These are phyloP conservation scores for Lanmaoa pseudosensibilis DNA, from an alignment of 768 basidiomycete species.

Conservation along the genomic window DNA sequence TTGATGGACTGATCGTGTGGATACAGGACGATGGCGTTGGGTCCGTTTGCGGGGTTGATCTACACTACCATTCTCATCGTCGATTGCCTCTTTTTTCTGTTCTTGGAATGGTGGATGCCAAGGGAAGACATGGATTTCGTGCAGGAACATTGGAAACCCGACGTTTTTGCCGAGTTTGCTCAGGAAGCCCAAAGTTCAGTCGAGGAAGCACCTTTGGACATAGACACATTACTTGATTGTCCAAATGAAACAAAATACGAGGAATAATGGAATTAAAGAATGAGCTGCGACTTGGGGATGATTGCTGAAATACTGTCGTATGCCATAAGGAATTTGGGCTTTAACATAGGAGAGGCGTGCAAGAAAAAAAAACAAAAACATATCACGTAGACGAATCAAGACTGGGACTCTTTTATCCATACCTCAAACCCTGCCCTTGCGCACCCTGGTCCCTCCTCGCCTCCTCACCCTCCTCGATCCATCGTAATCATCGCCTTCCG, in stretches of 20 bases:
- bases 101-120: constrained; percentile 85
- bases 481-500: constrained; percentile 26
- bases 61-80: constrained; percentile 87
- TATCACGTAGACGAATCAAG: neutral
- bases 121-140: constrained; percentile 77
- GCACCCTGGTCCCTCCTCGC: constrained; percentile 20
- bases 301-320: constrained; percentile 1
- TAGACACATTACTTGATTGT: constrained; percentile 7
- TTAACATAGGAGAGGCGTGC: neutral
- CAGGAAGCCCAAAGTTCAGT: neutral
- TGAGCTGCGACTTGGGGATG: constrained; percentile 2
- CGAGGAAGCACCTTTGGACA: neutral
- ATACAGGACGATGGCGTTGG: constrained; percentile 71
- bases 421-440: constrained; percentile 22
- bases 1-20: no score
- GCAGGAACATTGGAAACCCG: constrained; percentile 56
- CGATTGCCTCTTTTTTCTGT: constrained; percentile 82
- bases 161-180: constrained; percentile 22
- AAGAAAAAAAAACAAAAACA: neutral
- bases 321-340: neutral
- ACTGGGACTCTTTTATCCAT: neutral
- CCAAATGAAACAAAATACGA: constrained; percentile 16
- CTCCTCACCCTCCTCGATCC: constrained; percentile 24
- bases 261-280: constrained; percentile 20
- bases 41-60: constrained; percentile 81